phyloP scores from a whole-genome alignment of 306 rosid species.

The Nissolia schottii region DNA sequence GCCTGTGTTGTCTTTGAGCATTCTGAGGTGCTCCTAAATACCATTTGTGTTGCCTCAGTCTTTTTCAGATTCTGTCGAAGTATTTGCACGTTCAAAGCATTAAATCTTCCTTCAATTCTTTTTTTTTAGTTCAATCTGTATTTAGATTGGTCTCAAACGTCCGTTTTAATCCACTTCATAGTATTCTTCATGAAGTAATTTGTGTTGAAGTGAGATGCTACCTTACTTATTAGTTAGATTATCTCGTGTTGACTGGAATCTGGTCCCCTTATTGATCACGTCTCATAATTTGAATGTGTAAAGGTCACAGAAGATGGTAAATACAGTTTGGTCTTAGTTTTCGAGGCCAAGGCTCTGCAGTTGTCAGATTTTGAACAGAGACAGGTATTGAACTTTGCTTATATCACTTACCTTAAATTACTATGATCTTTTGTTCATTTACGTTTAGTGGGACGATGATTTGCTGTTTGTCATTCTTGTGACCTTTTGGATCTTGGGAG shows the following conservation, averaged over 20 bases:
- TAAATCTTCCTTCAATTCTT: not conserved
- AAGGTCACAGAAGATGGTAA: slow-evolving; percentile 81
- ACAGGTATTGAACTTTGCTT: slow-evolving; percentile 51
- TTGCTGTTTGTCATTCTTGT: not conserved
- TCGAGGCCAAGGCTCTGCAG: slow-evolving; percentile 75
- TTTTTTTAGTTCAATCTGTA: not conserved
- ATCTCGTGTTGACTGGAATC: not conserved
- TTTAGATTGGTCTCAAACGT: not conserved
- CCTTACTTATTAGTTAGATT: not conserved
- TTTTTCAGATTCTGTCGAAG: not conserved
- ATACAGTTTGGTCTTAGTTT: slow-evolving; percentile 70
- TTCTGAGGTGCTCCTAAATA: not conserved
- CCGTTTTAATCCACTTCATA: not conserved
- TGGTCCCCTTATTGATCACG: not conserved
- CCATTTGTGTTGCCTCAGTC: not conserved
- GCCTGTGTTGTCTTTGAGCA: not conserved
- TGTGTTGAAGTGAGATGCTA: slow-evolving; percentile 6
- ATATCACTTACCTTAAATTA: not conserved
- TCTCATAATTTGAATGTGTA: slow-evolving; percentile 19
- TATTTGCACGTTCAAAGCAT: not conserved
- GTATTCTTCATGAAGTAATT: not conserved
- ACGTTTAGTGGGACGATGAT: not conserved
- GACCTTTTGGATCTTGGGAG: slow-evolving; percentile 2
- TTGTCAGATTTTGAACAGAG: slow-evolving; percentile 86
- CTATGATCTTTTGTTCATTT: not conserved